phyloP scores from a whole-genome alignment of 306 rosid genomes.

The Quillaja saponaria region DNA sequence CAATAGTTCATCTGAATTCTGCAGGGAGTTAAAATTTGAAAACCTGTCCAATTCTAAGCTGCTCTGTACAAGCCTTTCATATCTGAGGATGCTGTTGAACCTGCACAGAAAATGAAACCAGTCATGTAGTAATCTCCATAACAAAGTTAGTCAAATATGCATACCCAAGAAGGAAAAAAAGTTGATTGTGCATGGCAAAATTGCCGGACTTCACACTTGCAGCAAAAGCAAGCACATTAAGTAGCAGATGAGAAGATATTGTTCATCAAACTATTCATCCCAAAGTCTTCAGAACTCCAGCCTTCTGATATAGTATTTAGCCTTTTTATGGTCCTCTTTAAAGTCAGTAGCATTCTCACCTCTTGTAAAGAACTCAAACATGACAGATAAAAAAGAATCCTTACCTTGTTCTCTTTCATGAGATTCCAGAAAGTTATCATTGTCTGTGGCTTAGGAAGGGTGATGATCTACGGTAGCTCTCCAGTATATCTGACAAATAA shows the following conservation, averaged over 20 bases:
- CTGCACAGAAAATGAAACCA: constrained; percentile 43
- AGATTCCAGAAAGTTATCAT: constrained; percentile 60
- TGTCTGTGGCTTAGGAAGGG: constrained; percentile 53
- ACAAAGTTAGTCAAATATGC: not conserved
- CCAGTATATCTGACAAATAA: constrained; percentile 69
- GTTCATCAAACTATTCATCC: constrained; percentile 63
- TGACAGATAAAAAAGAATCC: constrained; percentile 15
- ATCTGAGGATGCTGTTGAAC: constrained; percentile 40
- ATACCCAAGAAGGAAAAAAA: not conserved
- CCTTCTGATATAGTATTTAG: constrained; percentile 84
- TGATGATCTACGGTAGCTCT: constrained; percentile 74
- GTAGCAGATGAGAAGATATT: constrained; percentile 14
- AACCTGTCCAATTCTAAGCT: constrained; percentile 36
- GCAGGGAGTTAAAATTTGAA: constrained; percentile 17
- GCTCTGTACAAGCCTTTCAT: constrained; percentile 47
- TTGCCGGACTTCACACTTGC: constrained; percentile 9
- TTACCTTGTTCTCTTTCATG: constrained; percentile 72
- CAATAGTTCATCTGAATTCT: constrained; percentile 22
- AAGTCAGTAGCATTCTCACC: constrained; percentile 22
- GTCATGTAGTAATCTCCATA: not conserved
- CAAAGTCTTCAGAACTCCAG: constrained; percentile 82
- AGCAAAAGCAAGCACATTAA: constrained; percentile 15
- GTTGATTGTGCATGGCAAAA: not conserved
- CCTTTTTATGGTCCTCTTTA: constrained; percentile 60
- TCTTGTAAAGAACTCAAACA: constrained; percentile 15